These are phyloP conservation scores for Vigna trinervia DNA, from an alignment of 306 rosid species.

Conservation along the genomic window DNA sequence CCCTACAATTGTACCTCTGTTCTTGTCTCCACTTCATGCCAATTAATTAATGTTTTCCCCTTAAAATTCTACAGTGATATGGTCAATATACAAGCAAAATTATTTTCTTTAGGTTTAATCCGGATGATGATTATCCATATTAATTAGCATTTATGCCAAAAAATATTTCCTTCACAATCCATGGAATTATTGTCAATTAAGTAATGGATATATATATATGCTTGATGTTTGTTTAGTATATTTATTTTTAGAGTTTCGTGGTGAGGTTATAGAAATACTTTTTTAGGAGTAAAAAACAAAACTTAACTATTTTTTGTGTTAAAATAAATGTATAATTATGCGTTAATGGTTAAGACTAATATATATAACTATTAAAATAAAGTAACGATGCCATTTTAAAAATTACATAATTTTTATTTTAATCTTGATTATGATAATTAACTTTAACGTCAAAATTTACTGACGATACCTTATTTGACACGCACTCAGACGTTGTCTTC, in stretches of 20 bases:
- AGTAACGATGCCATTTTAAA: neutral
- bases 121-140: neutral
- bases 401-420: neutral
- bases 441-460: neutral
- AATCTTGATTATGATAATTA: neutral
- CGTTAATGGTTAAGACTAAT: neutral
- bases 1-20: constrained; percentile 29
- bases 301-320: neutral
- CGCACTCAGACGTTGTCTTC: neutral
- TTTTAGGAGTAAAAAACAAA: neutral
- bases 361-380: neutral
- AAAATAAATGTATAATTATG: neutral
- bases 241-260: neutral
- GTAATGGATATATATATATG: too few species aligned
- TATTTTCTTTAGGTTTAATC: neutral
- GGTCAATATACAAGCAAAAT: neutral
- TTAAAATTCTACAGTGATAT: neutral
- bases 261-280: neutral
- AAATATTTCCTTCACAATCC: neutral
- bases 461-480: too few species aligned
- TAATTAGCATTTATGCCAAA: neutral
- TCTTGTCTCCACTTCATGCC: constrained; percentile 9
- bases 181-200: neutral
- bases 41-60: neutral
- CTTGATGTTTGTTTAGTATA: too few species aligned